phyloP scores from a whole-genome alignment of 495 filamentous ascomycete species.

The Clohesyomyces aquaticus region DNA sequence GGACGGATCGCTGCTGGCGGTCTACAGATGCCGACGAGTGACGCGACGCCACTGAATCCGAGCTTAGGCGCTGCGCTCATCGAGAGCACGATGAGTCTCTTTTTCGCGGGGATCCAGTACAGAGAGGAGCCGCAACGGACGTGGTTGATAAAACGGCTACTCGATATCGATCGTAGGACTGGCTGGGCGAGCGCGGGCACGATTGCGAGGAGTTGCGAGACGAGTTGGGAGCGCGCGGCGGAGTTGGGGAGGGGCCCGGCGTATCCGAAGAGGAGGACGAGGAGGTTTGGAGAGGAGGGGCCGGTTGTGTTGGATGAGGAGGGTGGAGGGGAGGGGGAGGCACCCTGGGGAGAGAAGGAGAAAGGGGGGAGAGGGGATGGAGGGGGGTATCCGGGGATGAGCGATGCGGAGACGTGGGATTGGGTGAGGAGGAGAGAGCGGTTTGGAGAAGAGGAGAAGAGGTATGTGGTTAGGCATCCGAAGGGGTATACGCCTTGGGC shows the following conservation, averaged over 20 bases:
- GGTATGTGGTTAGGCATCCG: slow-evolving; percentile 55
- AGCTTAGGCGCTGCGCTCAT: slow-evolving; percentile 79
- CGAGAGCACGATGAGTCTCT: slow-evolving; percentile 77
- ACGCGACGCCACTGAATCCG: slow-evolving; percentile 63
- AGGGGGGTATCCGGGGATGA: slow-evolving; percentile 25
- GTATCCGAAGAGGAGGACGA: slow-evolving; percentile 54
- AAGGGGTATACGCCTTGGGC: slow-evolving; percentile 57
- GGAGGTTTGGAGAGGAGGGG: slow-evolving; percentile 22
- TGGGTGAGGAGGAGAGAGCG: slow-evolving; percentile 38
- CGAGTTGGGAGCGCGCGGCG: slow-evolving; percentile 73
- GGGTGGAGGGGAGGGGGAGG: slow-evolving; percentile 12
- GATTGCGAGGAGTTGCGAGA: slow-evolving; percentile 82
- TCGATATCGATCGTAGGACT: slow-evolving; percentile 75
- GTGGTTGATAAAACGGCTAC: slow-evolving; percentile 74
- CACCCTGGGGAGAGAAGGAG: background rate
- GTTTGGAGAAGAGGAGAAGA: slow-evolving; percentile 50
- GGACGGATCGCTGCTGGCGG: slow-evolving; percentile 83
- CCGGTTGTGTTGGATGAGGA: slow-evolving; percentile 48
- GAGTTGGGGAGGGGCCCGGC: slow-evolving; percentile 73
- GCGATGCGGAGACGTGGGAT: no score
- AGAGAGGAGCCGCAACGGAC: slow-evolving; percentile 69
- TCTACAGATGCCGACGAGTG: slow-evolving; percentile 52
- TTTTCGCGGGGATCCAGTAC: slow-evolving; percentile 86
- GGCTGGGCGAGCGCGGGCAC: slow-evolving; percentile 83
- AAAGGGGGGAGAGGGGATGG: slow-evolving; percentile 37